phyloP scores from a whole-genome alignment of 495 filamentous ascomycete species.

The Tuber indicum region DNA sequence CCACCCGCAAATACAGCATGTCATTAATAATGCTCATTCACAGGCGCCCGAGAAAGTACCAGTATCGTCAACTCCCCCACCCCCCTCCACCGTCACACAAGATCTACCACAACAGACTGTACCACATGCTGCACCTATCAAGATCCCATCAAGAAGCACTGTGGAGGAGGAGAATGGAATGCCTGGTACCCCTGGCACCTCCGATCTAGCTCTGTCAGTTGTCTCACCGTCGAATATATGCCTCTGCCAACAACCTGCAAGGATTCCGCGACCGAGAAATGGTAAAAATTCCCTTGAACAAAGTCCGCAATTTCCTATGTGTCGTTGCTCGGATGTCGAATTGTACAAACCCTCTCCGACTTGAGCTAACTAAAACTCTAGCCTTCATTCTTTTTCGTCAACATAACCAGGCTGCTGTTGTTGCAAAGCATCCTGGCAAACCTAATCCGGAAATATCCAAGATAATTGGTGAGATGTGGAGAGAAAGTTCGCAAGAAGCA shows the following conservation, averaged over 20 bases:
- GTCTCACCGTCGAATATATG: constrained; percentile 55
- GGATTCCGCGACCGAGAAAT: constrained; percentile 90
- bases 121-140: constrained; percentile 15
- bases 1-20: constrained; percentile 29
- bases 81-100: constrained; percentile 17
- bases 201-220: constrained; percentile 36
- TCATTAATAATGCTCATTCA: constrained; percentile 13
- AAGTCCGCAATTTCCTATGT: constrained; percentile 20
- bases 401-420: constrained; percentile 76
- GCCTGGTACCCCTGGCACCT: constrained; percentile 24
- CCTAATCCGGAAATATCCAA: constrained; percentile 97
- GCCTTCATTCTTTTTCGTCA: constrained; percentile 98
- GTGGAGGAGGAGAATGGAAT: constrained; percentile 18
- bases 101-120: constrained; percentile 9
- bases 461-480: constrained; percentile 93
- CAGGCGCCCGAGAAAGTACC: constrained; percentile 26
- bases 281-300: constrained; percentile 56
- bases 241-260: constrained; percentile 86
- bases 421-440: constrained; percentile 74
- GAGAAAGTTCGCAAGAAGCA: constrained; percentile 60
- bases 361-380: constrained; percentile 44
- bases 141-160: constrained; percentile 19
- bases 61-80: constrained; percentile 16
- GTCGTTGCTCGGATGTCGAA: constrained; percentile 13
- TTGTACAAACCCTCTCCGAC: constrained; percentile 10